phyloP scores from a whole-genome alignment of 2,329 filamentous ascomycete species.

The Epichloe glyceriae region DNA sequence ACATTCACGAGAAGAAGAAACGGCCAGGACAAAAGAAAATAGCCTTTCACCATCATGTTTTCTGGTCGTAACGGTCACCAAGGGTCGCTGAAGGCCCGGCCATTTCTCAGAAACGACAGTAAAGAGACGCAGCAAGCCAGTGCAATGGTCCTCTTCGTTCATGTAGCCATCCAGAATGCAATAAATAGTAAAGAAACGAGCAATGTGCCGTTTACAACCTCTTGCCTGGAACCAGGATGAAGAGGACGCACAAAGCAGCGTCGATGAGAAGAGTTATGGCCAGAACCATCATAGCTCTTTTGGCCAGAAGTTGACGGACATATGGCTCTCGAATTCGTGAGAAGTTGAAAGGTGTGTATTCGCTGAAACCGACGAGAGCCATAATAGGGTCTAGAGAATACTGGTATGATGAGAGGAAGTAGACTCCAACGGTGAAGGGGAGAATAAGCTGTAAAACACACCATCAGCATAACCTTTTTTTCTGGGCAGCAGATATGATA shows the following conservation, averaged over 20 bases:
- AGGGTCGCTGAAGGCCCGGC: background rate
- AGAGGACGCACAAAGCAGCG: slow-evolving; percentile 72
- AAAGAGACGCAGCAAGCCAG: slow-evolving; percentile 3
- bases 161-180: background rate
- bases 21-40: background rate
- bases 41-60: background rate
- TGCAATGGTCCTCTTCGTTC: background rate
- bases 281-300: slow-evolving; percentile 72
- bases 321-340: slow-evolving; percentile 81
- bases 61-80: slow-evolving; percentile 6
- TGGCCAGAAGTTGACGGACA: slow-evolving; percentile 71
- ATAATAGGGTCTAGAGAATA: slow-evolving; percentile 90
- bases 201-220: slow-evolving; percentile 39
- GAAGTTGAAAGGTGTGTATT: slow-evolving; percentile 94
- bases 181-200: background rate
- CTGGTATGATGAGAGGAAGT: slow-evolving; percentile 81
- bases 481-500: slow-evolving; percentile 6
- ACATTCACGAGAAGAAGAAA: slow-evolving; percentile 2
- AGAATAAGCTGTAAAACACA: slow-evolving; percentile 45
- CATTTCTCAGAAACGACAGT: slow-evolving; percentile 3
- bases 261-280: slow-evolving; percentile 63
- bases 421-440: slow-evolving; percentile 83
- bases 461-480: slow-evolving; percentile 8
- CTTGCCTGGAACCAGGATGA: slow-evolving; percentile 90
- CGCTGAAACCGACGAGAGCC: slow-evolving; percentile 78